Evolutionary conservation across 1,139 yeast species (phyloP).

Genomic region (Blastobotrys persicus): DNA sequence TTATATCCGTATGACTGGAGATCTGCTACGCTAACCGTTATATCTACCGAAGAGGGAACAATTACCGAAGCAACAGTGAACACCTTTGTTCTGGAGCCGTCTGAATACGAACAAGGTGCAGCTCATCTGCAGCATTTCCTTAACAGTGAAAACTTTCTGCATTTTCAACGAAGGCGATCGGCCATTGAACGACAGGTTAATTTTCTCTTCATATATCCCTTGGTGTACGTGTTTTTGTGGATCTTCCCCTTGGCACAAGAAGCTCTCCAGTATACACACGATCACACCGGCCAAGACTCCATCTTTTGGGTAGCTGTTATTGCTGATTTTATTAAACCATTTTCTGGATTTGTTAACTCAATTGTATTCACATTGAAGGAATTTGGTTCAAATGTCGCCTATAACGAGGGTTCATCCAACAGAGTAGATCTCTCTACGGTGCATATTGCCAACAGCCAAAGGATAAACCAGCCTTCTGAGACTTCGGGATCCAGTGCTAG

Average conservation of each 20-base stretch:
- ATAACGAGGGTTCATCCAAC: not conserved
- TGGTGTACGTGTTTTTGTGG: conserved; percentile 75
- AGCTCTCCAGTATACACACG: conserved; percentile 14
- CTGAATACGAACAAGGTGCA: conserved; percentile 37
- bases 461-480: not conserved
- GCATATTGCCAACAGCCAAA: not conserved
- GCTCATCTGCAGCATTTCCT: conserved; percentile 15
- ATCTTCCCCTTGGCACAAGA: conserved; percentile 59
- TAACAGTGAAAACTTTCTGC: conserved; percentile 21
- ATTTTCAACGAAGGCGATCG: conserved; percentile 48
- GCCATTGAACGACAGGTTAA: conserved; percentile 71
- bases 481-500: not conserved
- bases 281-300: conserved; percentile 24
- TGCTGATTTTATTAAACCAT: conserved; percentile 73
- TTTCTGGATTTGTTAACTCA: conserved; percentile 32
- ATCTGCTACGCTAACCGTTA: conserved; percentile 18
- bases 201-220: conserved; percentile 72
- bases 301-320: conserved; percentile 57
- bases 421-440: not conserved
- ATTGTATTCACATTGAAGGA: conserved; percentile 22
- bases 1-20: conserved; percentile 20
- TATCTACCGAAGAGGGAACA: conserved; percentile 14
- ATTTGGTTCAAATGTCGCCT: not conserved
- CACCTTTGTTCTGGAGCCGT: conserved; percentile 41
- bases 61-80: conserved; percentile 18